Conservation (phyloP, 306 rosid genomes). For the Styphnolobium japonicum region DNA sequence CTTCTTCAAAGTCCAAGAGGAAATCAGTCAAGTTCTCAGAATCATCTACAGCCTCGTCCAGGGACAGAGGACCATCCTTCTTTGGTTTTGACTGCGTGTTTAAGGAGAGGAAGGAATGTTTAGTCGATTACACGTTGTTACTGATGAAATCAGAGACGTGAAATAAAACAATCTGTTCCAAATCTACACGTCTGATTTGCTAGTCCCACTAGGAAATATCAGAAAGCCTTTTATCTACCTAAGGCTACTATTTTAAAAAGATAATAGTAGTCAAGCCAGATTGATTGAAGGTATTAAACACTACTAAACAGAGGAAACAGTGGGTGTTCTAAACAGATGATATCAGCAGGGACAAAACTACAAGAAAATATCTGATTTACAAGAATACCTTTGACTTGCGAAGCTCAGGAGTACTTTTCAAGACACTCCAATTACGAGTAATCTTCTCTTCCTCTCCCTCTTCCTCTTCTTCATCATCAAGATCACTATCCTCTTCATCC, state of each 20-base stretch:
- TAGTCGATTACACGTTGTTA: background rate
- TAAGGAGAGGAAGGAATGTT: background rate
- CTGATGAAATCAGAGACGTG: slow-evolving; percentile 14
- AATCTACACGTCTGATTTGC: background rate
- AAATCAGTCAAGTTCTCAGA: slow-evolving; percentile 91
- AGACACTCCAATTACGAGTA: slow-evolving; percentile 85
- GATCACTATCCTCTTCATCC: slow-evolving; percentile 87
- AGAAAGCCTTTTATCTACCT: slow-evolving; percentile 11
- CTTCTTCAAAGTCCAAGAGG: slow-evolving; percentile 88
- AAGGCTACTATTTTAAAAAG: background rate
- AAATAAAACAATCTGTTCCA: background rate
- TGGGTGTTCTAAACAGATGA: background rate
- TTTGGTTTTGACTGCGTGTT: slow-evolving; percentile 68
- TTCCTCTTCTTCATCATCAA: slow-evolving; percentile 45
- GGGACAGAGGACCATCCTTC: slow-evolving; percentile 59
- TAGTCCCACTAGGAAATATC: background rate
- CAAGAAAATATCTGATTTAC: slow-evolving; percentile 4
- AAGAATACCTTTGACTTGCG: slow-evolving; percentile 71
- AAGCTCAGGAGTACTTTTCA: slow-evolving; percentile 74
- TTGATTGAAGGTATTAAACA: background rate
- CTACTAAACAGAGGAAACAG: background rate
- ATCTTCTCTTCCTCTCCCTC: slow-evolving; percentile 60
- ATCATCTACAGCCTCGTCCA: slow-evolving; percentile 75
- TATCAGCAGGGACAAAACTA: background rate
- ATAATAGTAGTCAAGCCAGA: background rate